Evolutionary conservation across 768 basidiomycete genomes (phyloP).

Genomic region (Lactarius evosmus): DNA sequence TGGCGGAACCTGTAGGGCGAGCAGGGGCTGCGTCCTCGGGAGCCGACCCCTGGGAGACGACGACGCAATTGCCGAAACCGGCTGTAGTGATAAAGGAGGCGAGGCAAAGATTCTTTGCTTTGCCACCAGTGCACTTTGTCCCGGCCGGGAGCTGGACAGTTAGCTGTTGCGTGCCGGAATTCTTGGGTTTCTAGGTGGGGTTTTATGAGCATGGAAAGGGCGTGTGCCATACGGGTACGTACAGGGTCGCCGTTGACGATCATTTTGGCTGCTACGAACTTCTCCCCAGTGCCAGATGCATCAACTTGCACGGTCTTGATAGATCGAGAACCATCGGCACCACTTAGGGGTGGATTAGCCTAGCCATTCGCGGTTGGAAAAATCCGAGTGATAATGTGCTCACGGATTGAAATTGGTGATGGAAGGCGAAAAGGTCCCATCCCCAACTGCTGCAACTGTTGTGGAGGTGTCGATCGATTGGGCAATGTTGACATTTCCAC

Average conservation of each 20-base stretch:
- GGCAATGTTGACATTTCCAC: constrained; percentile 45
- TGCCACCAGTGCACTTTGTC: constrained; percentile 51
- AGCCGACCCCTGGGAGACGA: constrained; percentile 32
- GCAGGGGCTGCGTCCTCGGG: too few species aligned
- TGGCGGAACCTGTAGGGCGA: constrained; percentile 1
- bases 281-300: constrained; percentile 37
- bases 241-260: constrained; percentile 49
- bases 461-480: constrained; percentile 40
- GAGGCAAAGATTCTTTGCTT: constrained; percentile 45
- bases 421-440: constrained; percentile 43
- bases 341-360: constrained; percentile 31
- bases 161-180: constrained; percentile 40
- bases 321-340: constrained; percentile 47
- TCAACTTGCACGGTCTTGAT: constrained; percentile 46
- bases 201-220: not conserved
- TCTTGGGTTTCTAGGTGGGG: constrained; percentile 38
- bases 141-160: constrained; percentile 46
- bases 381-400: constrained; percentile 36
- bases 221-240: constrained; percentile 26
- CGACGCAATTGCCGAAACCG: constrained; percentile 55
- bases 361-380: constrained; percentile 43
- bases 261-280: constrained; percentile 40
- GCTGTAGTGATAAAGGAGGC: constrained; percentile 48
- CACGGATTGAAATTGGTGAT: constrained; percentile 50
- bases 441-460: constrained; percentile 31